Conservation (phyloP, 2,329 filamentous ascomycete species). For the Fusarium keratoplasticum region DNA sequence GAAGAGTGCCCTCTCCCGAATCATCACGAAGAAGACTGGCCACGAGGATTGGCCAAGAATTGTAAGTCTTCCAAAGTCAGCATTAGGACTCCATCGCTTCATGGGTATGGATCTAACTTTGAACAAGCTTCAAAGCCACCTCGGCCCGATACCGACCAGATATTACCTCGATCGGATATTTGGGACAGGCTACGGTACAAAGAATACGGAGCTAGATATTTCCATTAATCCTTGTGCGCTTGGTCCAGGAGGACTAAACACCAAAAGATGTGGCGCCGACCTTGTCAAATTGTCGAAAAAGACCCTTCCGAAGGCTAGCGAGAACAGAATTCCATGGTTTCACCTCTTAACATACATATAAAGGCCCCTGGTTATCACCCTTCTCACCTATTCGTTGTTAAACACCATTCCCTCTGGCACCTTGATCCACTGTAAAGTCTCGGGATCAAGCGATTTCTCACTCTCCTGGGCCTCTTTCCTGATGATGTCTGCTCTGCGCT, state of each 20-base stretch:
- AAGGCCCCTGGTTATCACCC: rapidly evolving
- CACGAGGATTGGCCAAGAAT: neutral
- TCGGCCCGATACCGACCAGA: too few relatives aligned
- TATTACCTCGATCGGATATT: too few relatives aligned
- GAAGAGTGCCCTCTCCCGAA: neutral
- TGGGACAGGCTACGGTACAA: too few relatives aligned
- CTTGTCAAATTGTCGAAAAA: too few relatives aligned
- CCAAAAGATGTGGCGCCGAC: too few relatives aligned
- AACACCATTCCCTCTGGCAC: neutral
- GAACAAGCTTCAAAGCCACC: too few relatives aligned
- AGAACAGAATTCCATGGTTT: too few relatives aligned
- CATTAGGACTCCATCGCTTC: neutral
- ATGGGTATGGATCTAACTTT: neutral
- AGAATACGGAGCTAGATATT: too few relatives aligned
- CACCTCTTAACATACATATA: neutral
- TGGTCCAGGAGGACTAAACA: too few relatives aligned
- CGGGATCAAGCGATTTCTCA: neutral
- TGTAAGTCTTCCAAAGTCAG: too few relatives aligned
- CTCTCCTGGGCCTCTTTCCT: neutral
- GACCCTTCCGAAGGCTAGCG: too few relatives aligned
- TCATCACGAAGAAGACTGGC: neutral
- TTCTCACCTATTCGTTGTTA: neutral
- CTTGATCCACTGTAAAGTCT: neutral
- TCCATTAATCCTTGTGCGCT: too few relatives aligned
- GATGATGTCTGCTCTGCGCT: neutral